Conservation (phyloP, 768 basidiomycete genomes). For the Strobilomyces confusus region DNA sequence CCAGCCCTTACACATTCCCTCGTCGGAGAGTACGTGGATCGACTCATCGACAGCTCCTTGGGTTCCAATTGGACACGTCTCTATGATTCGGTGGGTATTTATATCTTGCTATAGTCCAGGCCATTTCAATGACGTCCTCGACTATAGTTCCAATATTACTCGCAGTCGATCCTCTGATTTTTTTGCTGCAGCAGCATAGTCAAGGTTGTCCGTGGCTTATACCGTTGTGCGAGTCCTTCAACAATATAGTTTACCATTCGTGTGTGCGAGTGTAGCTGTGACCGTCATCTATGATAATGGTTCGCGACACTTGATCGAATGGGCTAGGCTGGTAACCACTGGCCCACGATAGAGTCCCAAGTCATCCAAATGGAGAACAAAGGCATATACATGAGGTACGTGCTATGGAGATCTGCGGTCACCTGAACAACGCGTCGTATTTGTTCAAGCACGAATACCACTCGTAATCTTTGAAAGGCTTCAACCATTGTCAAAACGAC, state of each 20-base stretch:
- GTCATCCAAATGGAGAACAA: not conserved
- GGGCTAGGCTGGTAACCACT: not conserved
- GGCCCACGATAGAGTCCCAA: not conserved
- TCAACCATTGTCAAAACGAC: slow-evolving; percentile 1
- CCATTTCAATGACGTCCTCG: slow-evolving; percentile 1
- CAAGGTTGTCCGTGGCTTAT: not conserved
- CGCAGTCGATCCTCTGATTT: slow-evolving; percentile 75
- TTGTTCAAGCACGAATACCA: slow-evolving; percentile 87
- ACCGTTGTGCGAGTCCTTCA: not conserved
- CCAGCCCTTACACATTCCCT: slow-evolving; percentile 80
- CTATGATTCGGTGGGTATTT: slow-evolving; percentile 80
- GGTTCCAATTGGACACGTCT: slow-evolving; percentile 93
- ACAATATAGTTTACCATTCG: not conserved
- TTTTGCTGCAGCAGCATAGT: not conserved
- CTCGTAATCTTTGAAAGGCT: slow-evolving; percentile 55
- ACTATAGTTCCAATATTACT: slow-evolving; percentile 86
- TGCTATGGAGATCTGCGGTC: not conserved
- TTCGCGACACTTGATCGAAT: not conserved
- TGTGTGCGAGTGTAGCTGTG: slow-evolving; percentile 3
- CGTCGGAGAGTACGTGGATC: slow-evolving; percentile 86
- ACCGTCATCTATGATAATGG: not conserved
- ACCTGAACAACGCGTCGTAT: slow-evolving; percentile 61
- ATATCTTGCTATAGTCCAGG: not conserved
- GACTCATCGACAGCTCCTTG: slow-evolving; percentile 83
- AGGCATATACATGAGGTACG: slow-evolving; percentile 1